Base-by-base conservation (phyloP, 345 rosid species). In the Lepidium africanum region DNA sequence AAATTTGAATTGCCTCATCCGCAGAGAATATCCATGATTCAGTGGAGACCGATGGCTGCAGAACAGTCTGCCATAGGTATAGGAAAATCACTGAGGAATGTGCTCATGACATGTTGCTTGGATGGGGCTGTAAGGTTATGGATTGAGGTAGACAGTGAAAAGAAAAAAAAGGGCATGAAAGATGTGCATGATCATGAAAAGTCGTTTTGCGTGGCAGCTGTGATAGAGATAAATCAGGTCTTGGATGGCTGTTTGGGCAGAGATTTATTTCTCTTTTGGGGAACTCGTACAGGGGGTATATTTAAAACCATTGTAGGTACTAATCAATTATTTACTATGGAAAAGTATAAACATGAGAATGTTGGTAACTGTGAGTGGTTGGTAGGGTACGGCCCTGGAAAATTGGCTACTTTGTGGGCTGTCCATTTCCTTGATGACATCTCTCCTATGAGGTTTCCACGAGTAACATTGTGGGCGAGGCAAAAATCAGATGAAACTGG, bases 81-180 rank as follows among this genome's bases (percentile, higher is more conserved):
- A 65, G 82, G 71, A 39, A 65, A 72, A 63, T 70, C 63, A 10
- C 13, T 53, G 36, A 84, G 85, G 81, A 74, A 85, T 65, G 70
- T 86, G 69, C 81, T 92, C 59, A 81, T 92, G 67, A 90, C 98
- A 21, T 85, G 92, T 77, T 90, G 96, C 78, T 66, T 90, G 56
- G 98, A 92, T 78, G 98, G 98, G 71, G 79, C 91, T 23, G 85
- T 82, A 30, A 85, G 98, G 78, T 80, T 92, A 72, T 92, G 98
- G 98, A 77, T 79, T 59, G 96, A 90, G 81, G 77, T 83, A 66
- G 96, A 86, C 50, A 76, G 69, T 67, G 86, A 84, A 65, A 87
- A 82, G 76, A 71, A 59, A 25, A 86, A 76, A 78, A 89, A 80
- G 60, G 71, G 64, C 12, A 81, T 59, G 71, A 82, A 70, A 82